phyloP scores from a whole-genome alignment of 1,284 basidiomycete genomes.

The Apiotrichum montevideense region DNA sequence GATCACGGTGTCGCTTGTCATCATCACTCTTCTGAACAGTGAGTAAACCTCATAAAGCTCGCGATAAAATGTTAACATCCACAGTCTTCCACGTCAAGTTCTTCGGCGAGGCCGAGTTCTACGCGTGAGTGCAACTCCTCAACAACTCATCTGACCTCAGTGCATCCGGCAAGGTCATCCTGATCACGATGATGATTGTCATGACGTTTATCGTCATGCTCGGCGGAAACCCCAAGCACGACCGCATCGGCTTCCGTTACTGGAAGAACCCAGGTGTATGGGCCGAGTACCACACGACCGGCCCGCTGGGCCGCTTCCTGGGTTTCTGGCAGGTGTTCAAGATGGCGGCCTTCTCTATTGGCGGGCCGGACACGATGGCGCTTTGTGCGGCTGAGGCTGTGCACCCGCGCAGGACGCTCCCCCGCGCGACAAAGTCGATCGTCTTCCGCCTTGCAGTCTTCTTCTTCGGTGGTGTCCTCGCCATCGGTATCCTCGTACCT shows the following conservation, averaged over 20 bases:
- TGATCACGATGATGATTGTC: conserved; percentile 21
- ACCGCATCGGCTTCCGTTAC: conserved; percentile 27
- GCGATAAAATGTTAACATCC: no score
- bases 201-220: conserved; percentile 30
- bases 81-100: conserved; percentile 7
- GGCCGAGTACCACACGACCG: conserved; percentile 11
- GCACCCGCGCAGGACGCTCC: conserved; percentile 52
- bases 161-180: conserved; percentile 22
- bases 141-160: no score
- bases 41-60: no score
- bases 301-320: conserved; percentile 20
- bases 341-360: conserved; percentile 29
- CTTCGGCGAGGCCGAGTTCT: conserved; percentile 22
- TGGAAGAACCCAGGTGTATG: conserved; percentile 29
- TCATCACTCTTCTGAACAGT: conserved; percentile 19
- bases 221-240: conserved; percentile 28
- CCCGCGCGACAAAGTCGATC: conserved; percentile 31
- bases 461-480: conserved; percentile 61
- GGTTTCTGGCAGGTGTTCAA: conserved; percentile 28
- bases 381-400: conserved; percentile 28
- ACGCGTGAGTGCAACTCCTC: background rate
- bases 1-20: conserved; percentile 17
- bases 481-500: conserved; percentile 45
- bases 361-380: conserved; percentile 23
- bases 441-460: conserved; percentile 46